Conservation (phyloP, 1,139 yeast species). For the Pichia norvegensis region DNA sequence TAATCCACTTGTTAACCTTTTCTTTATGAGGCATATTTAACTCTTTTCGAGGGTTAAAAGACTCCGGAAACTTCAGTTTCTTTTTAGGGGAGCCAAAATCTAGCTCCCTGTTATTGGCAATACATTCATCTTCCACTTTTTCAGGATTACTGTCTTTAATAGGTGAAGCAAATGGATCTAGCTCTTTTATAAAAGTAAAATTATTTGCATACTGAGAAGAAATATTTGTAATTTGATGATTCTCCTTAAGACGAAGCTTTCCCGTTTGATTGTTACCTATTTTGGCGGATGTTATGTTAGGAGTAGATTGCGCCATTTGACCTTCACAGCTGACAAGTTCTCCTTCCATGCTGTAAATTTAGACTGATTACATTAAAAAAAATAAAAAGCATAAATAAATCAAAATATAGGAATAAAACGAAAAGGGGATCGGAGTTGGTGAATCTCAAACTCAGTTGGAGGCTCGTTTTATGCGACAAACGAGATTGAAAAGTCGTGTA, state of each 20-base stretch:
- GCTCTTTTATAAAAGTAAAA: not conserved
- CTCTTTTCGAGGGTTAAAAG: slow-evolving; percentile 51
- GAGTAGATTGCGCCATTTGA: not conserved
- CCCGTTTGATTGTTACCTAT: not conserved
- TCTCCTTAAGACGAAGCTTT: not conserved
- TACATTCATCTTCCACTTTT: not conserved
- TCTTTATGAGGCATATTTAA: slow-evolving; percentile 54
- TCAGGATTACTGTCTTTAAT: not conserved
- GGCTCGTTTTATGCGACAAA: too few relatives aligned
- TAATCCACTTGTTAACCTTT: slow-evolving; percentile 57
- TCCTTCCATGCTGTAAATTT: not conserved
- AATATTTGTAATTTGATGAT: slow-evolving; percentile 1
- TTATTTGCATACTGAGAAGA: not conserved
- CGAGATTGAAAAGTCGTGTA: not conserved
- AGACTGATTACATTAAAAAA: too few relatives aligned
- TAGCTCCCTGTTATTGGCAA: not conserved
- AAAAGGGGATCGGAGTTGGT: not conserved
- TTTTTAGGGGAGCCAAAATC: not conserved
- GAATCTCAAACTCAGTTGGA: too few relatives aligned
- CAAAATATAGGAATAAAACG: not conserved
- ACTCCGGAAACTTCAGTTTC: slow-evolving; percentile 29
- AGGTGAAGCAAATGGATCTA: not conserved
- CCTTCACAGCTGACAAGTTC: not conserved
- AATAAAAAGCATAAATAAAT: too few relatives aligned
- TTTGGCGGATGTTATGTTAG: not conserved